Base-by-base conservation (phyloP, 805 yeast genomes). In the Pichia cephalocereana region DNA sequence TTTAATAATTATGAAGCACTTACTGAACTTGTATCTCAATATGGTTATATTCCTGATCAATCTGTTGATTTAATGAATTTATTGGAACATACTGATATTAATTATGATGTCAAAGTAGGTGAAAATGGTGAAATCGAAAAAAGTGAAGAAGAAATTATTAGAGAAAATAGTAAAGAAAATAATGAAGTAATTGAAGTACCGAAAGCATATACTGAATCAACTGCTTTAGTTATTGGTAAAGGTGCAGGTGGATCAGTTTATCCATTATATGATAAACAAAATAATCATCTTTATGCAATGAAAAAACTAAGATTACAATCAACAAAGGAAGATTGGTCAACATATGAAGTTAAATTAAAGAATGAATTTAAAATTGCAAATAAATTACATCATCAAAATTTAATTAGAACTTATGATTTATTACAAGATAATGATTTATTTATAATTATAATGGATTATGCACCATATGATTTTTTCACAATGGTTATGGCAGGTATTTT, bases 241-340 rank as follows among this genome's bases (percentile, higher is more conserved):
- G 98, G 98, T 14, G 97, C 97, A 1, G 90, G 95, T 26, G 97
- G 98, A 2, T 83, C 93, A 0, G 98, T 90, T n/a, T 76, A 84
- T 46, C 83, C 89, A 50, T 77, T 79, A 50, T 75, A 84, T 46
- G 72, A 77, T 31, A 63, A 75, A 0, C 82, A 81, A 54, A 75
- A 78, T 26, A 54, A 50, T 37, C 74, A 77, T 51, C 63, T 86
- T 6, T 88, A 77, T 66, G 98, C 98, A 0, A 86, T 91, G 46
- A 90, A 90, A 68, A 85, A 86, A 64, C 89, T 91, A 64, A 73
- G 95, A 51, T 68, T 83, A 10, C 80, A 81, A 56, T 69, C 76
- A 48, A 68, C 74, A 6, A 74, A 75, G 46, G 96, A 87, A 61
- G 58, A 78, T 7, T 82, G 77, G 47, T 68, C 72, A 41, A 89